phyloP scores from a whole-genome alignment of 192 early-diverging fungal genomes.

The Coemansia sp. region DNA sequence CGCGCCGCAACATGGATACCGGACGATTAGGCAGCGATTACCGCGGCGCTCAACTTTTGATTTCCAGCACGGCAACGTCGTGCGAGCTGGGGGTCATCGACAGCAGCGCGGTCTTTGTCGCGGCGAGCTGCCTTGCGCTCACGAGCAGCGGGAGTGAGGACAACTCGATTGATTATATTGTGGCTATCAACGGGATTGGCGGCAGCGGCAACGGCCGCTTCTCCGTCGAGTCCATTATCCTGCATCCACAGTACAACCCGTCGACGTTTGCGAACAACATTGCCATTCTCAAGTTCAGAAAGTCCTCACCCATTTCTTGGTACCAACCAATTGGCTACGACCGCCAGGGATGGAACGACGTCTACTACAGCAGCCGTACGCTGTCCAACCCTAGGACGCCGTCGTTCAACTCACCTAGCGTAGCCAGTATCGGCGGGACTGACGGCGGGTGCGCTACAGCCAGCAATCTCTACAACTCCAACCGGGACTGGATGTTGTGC shows the following conservation, averaged over 20 bases:
- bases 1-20: conserved; percentile 22
- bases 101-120: conserved; percentile 20
- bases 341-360: conserved; percentile 21
- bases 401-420: conserved; percentile 19
- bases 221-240: conserved; percentile 28
- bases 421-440: neutral
- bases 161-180: conserved; percentile 30
- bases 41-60: conserved; percentile 34
- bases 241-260: conserved; percentile 41
- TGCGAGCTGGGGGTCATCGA: conserved; percentile 49
- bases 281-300: conserved; percentile 32
- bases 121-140: conserved; percentile 43
- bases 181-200: conserved; percentile 17
- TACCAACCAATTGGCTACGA: conserved; percentile 22
- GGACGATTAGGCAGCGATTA: conserved; percentile 13
- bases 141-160: conserved; percentile 24
- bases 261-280: conserved; percentile 47
- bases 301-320: conserved; percentile 10
- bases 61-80: conserved; percentile 32
- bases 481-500: conserved; percentile 34
- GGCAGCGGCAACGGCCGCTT: conserved; percentile 4
- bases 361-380: conserved; percentile 29
- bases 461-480: conserved; percentile 43
- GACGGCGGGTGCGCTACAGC: conserved; percentile 23
- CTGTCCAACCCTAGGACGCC: conserved; percentile 19